phyloP scores from a whole-genome alignment of 2,329 filamentous ascomycete genomes.

The Trichoderma atroviride region DNA sequence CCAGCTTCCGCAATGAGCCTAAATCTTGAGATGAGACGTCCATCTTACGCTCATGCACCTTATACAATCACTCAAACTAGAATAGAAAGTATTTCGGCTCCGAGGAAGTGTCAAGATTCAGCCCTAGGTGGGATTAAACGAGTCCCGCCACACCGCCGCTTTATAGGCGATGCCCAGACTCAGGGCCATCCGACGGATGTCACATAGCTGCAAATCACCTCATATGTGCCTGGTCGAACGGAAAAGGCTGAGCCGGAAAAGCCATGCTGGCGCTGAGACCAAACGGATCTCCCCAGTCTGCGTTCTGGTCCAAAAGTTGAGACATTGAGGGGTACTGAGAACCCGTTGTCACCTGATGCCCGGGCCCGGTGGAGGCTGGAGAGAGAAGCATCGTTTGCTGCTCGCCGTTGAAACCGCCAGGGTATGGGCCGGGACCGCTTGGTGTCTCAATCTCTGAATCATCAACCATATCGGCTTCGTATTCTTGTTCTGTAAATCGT shows the following conservation, averaged over 20 bases:
- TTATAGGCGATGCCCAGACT: neutral
- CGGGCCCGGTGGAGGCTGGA: conserved; percentile 43
- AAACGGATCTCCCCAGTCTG: conserved; percentile 94
- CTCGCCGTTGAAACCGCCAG: conserved; percentile 55
- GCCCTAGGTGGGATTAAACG: neutral
- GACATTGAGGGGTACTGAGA: conserved; percentile 65
- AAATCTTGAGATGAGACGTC: neutral
- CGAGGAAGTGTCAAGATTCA: neutral
- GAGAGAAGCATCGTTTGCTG: conserved; percentile 50
- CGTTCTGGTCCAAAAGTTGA: conserved; percentile 71
- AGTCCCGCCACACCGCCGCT: neutral
- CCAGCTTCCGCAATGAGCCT: neutral
- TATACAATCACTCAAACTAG: neutral
- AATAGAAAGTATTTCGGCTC: neutral
- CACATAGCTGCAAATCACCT: conserved; percentile 36
- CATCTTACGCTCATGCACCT: neutral
- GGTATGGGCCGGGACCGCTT: conserved; percentile 66
- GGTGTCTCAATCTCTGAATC: conserved; percentile 74
- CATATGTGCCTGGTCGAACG: conserved; percentile 66
- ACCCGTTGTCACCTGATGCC: conserved; percentile 40
- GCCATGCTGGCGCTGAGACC: conserved; percentile 93
- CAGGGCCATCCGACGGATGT: conserved; percentile 1
- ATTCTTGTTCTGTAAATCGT: conserved; percentile 84
- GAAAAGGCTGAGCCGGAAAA: conserved; percentile 82
- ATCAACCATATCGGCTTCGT: conserved; percentile 89